Base-by-base conservation (phyloP, 306 rosid genomes). In the Leucaena leucocephala region DNA sequence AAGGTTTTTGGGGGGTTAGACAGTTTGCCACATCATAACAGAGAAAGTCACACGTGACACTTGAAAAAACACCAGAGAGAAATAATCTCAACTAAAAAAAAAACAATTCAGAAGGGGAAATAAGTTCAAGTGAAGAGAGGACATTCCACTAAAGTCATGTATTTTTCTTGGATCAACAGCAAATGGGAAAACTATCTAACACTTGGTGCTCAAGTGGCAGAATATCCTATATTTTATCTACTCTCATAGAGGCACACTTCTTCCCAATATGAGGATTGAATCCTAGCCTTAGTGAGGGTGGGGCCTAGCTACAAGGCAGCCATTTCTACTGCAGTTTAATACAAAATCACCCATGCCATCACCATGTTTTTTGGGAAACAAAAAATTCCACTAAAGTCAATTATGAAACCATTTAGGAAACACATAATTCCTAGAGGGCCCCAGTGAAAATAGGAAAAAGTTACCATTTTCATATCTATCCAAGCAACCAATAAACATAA, bases 321-420 rank as follows among this genome's bases (percentile, higher is more conserved):
- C 22, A 54, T 54, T 54, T 6, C 27, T 27, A 54, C 27, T 6
- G 21, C 27, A n/a, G 10, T n/a, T 54, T 17, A n/a, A 17, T 7
- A 54, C 11, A 54, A 54, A 49, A 54, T 54, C 21, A 7, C 22
- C 7, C 59, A 54, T 6, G 9, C 59, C 27, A 54, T 17, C 2
- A 7, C 59, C 59, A n/a, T n/a, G 22, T n/a, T 17, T 54, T n/a
- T 54, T 54, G 10, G 27, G 59, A 54, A 54, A 54, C 21, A 54
- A 4, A 54, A 52, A 52, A 54, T 54, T 54, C 59, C 59, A 54
- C 59, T 54, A 1, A 72, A 17, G 63, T 50, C 34, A 72, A 36
- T 27, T 12, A 34, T 43, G 55, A 35, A 45, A 77, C 57, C 68
- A 54, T 39, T 52, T 68, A 48, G 36, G 70, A 68, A 62, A 22